Base-by-base conservation (phyloP, 352 stramenopile genomes). In the Phytophthora sp. region DNA sequence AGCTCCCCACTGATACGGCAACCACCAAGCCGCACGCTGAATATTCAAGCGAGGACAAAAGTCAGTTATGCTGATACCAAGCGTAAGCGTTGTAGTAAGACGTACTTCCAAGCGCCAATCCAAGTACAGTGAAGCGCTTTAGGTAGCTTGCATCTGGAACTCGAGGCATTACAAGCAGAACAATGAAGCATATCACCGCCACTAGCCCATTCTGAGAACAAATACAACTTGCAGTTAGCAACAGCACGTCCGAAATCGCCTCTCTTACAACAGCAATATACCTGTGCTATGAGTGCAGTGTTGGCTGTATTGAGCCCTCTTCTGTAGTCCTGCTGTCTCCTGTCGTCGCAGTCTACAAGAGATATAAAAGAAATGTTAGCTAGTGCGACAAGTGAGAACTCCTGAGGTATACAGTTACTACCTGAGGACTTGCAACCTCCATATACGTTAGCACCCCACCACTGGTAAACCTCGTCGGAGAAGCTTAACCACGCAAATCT, bases 401-500 rank as follows among this genome's bases (percentile, higher is more conserved):
- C n/a, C n/a, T n/a, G n/a, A n/a, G n/a, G n/a, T n/a, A 42, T 37
- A 30, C 4, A 45, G 26, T 24, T 24, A 4, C 6, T 61, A 80
- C 73, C 67, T 48, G 59, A 50, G 26, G 78, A 44, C 31, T 87
- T 91, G 77, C 84, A 93, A 23, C 84, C 84, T 26, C 54, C 41
- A 56, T 89, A 93, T 3, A 93, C 84, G 44, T 88, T 76, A 12
- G 71, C 73, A 5, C 77, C 80, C 84, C 84, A 93, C 84, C 84
- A 93, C 34, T 77, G 74, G 57, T 84, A 93, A 34, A 81, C 79
- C 54, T 89, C 79, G 52, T 89, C 79, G 37, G 82, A 81, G 24
- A 93, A 93, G n/a, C 80, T 73, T 17, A 73, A 77, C 82, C 82
- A 93, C 9, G 82, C 82, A 34, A 89, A 91, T n/a, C n/a, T n/a